Base-by-base conservation (phyloP, 345 rosid genomes). In the Pugionium dolabratum region DNA sequence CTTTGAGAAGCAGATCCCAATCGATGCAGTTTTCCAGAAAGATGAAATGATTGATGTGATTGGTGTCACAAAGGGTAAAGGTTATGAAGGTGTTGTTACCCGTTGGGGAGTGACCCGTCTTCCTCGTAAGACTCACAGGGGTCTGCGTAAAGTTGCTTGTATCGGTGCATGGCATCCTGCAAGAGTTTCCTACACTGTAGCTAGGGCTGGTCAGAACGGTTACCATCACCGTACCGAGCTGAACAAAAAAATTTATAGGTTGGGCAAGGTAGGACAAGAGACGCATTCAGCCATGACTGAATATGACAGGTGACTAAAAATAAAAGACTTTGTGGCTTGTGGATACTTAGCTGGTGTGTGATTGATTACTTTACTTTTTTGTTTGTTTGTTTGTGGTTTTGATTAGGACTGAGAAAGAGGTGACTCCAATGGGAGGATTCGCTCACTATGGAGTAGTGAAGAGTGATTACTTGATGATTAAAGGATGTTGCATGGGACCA, bases 131-230 rank as follows among this genome's bases (percentile, higher is more conserved):
- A 90, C 96, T 46, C 96, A 90, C 72, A 77, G 96, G 30, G 96
- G 96, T 80, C 85, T 90, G 7, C 93, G 95, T 48, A 90, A 90
- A 84, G 96, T 90, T 32, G 96, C 96, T 62, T 90, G 96, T 83
- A 90, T 90, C 4, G 96, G 96, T 35, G 94, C 96, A 18, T 90
- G 96, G 96, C 96, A 90, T 82, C 96, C 96, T 47, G 95, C 95
- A 7, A 85, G 96, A 70, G 96, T 90, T n/a, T 90, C 96, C 5
- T 90, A 80, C 63, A 90, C 96, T 7, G 96, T 90, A 4, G 96
- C 96, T 33, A 84, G 96, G 77, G 96, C 96, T 77, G 96, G 96
- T 70, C 96, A 90, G 78, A 90, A 90, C n/a, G 96, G 96, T 40
- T 90, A 90, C 71, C 96, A 90, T 67, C 96, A 90, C 77, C 87